These are phyloP conservation scores for Pyracantha coccinea DNA, from an alignment of 331 rosid genomes.

Conservation along the genomic window DNA sequence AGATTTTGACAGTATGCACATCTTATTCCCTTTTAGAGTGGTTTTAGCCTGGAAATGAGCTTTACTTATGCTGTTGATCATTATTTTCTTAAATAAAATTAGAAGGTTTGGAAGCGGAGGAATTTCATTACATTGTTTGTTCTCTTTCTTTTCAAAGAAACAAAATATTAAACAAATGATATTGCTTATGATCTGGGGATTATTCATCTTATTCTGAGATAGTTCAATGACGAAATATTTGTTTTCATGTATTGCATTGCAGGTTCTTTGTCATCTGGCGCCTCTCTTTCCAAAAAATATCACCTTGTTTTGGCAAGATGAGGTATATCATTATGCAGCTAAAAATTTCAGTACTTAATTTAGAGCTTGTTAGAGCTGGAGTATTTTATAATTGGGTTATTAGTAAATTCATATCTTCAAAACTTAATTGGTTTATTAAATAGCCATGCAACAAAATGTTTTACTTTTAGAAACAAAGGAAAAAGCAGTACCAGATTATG, in stretches of 20 bases:
- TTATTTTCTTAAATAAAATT: not conserved
- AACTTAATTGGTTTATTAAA: not conserved
- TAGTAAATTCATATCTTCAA: not conserved
- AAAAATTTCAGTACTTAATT: not conserved
- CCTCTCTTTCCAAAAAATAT: constrained; percentile 87
- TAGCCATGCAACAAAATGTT: not conserved
- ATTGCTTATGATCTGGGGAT: not conserved
- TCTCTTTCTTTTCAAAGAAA: not conserved
- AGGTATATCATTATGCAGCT: constrained; percentile 48
- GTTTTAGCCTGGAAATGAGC: not conserved
- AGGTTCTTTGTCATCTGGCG: constrained; percentile 86
- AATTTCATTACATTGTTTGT: not conserved
- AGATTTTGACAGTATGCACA: constrained; percentile 68
- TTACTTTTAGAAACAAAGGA: not conserved
- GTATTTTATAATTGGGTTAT: not conserved
- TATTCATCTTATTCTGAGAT: not conserved
- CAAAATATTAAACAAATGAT: not conserved
- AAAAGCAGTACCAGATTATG: not conserved
- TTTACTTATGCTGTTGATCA: not conserved
- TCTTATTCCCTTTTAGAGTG: not conserved
- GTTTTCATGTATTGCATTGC: constrained; percentile 15
- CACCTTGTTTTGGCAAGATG: constrained; percentile 88
- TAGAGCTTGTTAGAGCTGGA: constrained; percentile 13
- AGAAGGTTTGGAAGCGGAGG: not conserved
- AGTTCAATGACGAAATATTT: not conserved